Base-by-base conservation (phyloP, 768 basidiomycete genomes). In the Boletus subparvulus region DNA sequence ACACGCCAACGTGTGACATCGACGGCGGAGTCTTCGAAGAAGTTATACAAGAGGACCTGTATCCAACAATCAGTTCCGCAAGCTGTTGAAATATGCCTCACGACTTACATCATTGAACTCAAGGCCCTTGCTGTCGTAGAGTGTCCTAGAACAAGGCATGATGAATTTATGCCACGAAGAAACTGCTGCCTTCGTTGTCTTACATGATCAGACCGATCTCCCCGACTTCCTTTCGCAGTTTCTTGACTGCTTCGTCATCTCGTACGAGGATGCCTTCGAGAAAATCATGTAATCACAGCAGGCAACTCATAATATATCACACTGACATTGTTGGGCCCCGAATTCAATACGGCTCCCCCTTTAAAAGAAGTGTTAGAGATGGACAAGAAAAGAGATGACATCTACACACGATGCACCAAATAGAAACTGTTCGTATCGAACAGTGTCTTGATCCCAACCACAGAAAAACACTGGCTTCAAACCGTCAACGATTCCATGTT, bases 21-120 rank as follows among this genome's bases (percentile, higher is more conserved):
- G 3, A 80, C 69, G 0, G 64, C 61, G 0, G 89, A 90, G 60
- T 87, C 85, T 26, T 82, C 78, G 61, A 91, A 91, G 69, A 90
- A 90, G 59, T 91, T 84, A 62, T 85, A 90, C 12, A 91, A 63
- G 4, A 91, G 74, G 5, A 91, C 87, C 87, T 89, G 54, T 0
- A 43, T 42, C 21, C 11, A 19, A 28, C 3, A 10, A 35, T 60
- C 19, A 61, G 48, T 54, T 56, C 1, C 33, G 2, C 26, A 32
- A 3, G 9, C 6, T 5, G 3, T 32, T 13, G 1, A 7, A 14
- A 47, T 30, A n/a, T 7, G 9, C 10, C 5, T 8, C 10, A 5
- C 32, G 9, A 6, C 64, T 55, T 47, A 61, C 63, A 12, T 67
- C 64, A 36, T 65, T 56, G 40, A 64, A 66, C 58, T 67, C 62